phyloP scores from a whole-genome alignment of 805 yeast species.

The Monosporozyma siamensis region DNA sequence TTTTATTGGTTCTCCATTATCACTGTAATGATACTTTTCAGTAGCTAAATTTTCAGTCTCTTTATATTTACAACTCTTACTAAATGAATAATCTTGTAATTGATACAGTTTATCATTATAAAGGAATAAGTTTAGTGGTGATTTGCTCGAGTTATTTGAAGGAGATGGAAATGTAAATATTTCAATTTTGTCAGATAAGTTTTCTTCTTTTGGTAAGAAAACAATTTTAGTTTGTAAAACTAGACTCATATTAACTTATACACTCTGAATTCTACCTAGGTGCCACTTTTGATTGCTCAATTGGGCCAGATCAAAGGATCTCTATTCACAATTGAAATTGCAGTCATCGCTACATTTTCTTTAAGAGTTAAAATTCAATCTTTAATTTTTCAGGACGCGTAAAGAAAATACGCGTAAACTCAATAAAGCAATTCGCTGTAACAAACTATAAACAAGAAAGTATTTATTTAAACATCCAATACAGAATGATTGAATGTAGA shows the following conservation, averaged over 20 bases:
- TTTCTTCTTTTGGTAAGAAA: constrained; percentile 4
- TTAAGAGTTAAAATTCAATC: too few relatives aligned
- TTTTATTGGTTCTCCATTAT: constrained; percentile 18
- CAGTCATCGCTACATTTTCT: too few relatives aligned
- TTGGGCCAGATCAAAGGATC: background rate
- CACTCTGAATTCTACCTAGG: too few relatives aligned
- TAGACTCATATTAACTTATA: background rate
- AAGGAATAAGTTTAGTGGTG: constrained; percentile 11
- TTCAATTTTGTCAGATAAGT: background rate
- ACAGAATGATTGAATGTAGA: too few relatives aligned
- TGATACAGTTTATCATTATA: constrained; percentile 10
- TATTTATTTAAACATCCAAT: too few relatives aligned
- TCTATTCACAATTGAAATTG: background rate
- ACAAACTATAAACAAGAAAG: too few relatives aligned
- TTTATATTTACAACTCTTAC: constrained; percentile 18
- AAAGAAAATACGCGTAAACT: too few relatives aligned
- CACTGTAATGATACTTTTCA: constrained; percentile 21
- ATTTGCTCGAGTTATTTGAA: constrained; percentile 18
- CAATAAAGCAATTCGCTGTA: too few relatives aligned
- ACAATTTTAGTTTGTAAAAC: background rate
- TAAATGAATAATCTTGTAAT: constrained; percentile 17
- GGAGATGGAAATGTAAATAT: constrained; percentile 24
- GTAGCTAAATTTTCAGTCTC: constrained; percentile 16
- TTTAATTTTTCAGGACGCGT: too few relatives aligned
- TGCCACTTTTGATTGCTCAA: too few relatives aligned